phyloP scores from a whole-genome alignment of 2,329 filamentous ascomycete species.

The Simplicillium aogashimaense region DNA sequence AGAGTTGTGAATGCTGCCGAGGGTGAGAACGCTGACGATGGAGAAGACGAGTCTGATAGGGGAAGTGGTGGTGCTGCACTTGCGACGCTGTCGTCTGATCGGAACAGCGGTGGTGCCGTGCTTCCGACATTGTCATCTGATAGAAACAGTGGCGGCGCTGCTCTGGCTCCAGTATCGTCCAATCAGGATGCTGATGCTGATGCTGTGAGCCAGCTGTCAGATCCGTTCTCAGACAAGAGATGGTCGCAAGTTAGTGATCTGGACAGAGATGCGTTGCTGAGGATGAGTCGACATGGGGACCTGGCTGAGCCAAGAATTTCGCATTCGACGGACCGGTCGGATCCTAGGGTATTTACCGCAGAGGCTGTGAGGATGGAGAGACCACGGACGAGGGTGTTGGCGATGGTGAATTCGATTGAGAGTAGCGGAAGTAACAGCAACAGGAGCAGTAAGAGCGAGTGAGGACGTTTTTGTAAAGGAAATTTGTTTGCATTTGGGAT shows the following conservation, averaged over 20 bases:
- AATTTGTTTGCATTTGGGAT: not conserved
- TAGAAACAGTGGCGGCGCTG: too few species aligned
- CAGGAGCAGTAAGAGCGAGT: not conserved
- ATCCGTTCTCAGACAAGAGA: not conserved
- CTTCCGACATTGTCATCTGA: not conserved
- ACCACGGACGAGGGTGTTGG: conserved; percentile 35
- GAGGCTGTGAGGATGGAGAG: conserved; percentile 33
- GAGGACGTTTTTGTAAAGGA: not conserved
- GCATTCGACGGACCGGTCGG: conserved; percentile 19
- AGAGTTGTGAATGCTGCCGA: conserved; percentile 78
- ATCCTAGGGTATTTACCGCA: conserved; percentile 30
- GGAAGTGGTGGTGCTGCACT: conserved; percentile 1
- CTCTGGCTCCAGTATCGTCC: too few species aligned
- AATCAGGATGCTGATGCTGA: conserved; percentile 11
- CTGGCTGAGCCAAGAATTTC: conserved; percentile 8
- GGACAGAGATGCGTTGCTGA: conserved; percentile 5
- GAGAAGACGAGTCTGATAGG: conserved; percentile 8
- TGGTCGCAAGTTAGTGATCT: not conserved
- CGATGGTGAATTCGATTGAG: conserved; percentile 49
- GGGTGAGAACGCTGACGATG: conserved; percentile 18
- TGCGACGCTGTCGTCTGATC: not conserved
- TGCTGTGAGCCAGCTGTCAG: conserved; percentile 11
- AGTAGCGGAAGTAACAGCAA: conserved; percentile 26
- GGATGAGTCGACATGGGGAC: conserved; percentile 7
- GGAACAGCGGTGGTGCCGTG: not conserved